Base-by-base conservation (phyloP, 805 yeast genomes). In the Naumovozyma dairenensis region DNA sequence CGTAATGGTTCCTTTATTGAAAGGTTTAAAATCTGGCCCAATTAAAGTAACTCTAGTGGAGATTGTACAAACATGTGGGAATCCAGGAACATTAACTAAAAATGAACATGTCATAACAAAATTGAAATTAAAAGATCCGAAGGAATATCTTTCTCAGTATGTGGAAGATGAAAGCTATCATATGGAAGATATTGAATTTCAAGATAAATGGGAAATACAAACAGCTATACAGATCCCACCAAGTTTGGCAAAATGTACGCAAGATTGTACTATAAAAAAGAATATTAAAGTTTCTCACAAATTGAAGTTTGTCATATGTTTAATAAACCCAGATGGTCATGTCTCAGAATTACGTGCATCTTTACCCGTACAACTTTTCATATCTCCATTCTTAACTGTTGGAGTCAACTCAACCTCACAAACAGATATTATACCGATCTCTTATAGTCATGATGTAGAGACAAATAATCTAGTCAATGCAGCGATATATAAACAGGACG, bases 301-400 rank as follows among this genome's bases (percentile, higher is more conserved):
- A 59, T 60, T 92, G 36, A 80, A 84, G 49, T 83, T 87, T 53
- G 76, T 73, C 7, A 74, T 92, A 37, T 80, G 84, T 2, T 66
- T 92, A 42, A 59, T 74, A 26, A 89, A 92, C 52, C 80, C 93
- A 0, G 96, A 86, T 55, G 95, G 95, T 3, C 97, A 89, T 52
- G 77, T 80, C 3, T 84, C 96, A 1, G 96, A 87, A 55, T 65
- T 89, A 32, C 67, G 97, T 21, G 96, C 96, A 0, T 80, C 96
- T 0, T 63, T 89, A 42, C 97, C 97, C 0, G 66, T 89, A 4
- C 71, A 69, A 19, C 55, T 84, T 21, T 83, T 80, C 55, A 78
- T 85, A 17, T 72, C 80, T 4, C 96, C 97, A 5, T 81, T 82
- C 54, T 81, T 92, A 4, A 72, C 89, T 1, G 66, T 89, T 13